A percentile compares a stretch with the other conserved stretches of the same genome.
phyloP scores from a whole-genome alignment of 164 flowering plant species.

The Cinnamomum micranthum region DNA sequence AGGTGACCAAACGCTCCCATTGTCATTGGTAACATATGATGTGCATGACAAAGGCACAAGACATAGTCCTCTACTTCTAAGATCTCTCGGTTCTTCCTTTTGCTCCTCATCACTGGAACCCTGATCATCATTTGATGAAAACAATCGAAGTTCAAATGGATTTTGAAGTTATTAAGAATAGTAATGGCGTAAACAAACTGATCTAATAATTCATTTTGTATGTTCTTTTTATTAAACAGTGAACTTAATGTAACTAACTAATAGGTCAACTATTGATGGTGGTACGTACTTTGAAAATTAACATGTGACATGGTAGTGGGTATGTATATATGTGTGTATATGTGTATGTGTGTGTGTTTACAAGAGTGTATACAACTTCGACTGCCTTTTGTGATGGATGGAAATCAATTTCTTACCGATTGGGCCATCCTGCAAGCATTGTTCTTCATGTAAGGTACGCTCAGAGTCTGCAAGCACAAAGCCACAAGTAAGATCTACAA shows the following conservation, averaged over 20 bases:
- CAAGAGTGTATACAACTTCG: no score
- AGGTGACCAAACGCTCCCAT: constrained; percentile 50
- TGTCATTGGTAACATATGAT: constrained; percentile 52
- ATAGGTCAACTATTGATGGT: no score
- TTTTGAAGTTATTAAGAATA: no score
- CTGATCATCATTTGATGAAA: neutral
- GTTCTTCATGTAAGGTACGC: constrained; percentile 89
- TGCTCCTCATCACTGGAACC: constrained; percentile 20
- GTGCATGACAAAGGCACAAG: constrained; percentile 80
- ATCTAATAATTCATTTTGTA: no score
- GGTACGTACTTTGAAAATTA: no score
- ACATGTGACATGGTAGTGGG: no score
- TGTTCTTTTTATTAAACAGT: no score
- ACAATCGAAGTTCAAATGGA: no score
- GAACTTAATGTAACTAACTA: no score
- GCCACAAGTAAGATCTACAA: neutral
- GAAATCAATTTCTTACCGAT: constrained; percentile 35
- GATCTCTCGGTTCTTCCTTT: constrained; percentile 42
- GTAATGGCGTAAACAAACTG: no score
- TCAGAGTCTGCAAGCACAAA: constrained; percentile 60
- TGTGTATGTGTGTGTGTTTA: no score
- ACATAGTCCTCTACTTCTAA: constrained; percentile 82
- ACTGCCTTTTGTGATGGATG: neutral
- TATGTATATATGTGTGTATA: no score
- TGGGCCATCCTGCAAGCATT: constrained; percentile 32